These are phyloP conservation scores for Hymenochaete sp. DNA, from an alignment of 1,284 basidiomycete species.

Conservation along the genomic window DNA sequence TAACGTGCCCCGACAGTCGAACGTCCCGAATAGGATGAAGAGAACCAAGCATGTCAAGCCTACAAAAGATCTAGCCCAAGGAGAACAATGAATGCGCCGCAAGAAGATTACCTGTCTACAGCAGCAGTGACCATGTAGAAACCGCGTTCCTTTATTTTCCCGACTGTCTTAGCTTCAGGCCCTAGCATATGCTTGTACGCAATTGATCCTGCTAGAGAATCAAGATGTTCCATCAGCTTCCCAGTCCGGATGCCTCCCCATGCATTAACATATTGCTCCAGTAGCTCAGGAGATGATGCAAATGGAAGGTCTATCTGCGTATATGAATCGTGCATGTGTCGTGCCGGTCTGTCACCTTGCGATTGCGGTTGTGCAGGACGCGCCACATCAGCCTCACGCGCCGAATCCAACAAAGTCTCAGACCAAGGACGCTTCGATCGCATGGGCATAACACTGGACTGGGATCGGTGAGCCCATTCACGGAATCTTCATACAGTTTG, in stretches of 20 bases:
- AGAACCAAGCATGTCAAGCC: constrained; percentile 55
- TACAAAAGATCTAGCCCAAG: constrained; percentile 22
- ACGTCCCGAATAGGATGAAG: constrained; percentile 57
- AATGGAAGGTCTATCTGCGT: constrained; percentile 58
- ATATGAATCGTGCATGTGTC: constrained; percentile 64
- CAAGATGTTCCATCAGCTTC: constrained; percentile 70
- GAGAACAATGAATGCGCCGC: neutral
- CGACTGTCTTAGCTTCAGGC: constrained; percentile 44
- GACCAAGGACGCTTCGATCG: constrained; percentile 46
- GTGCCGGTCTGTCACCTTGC: constrained; percentile 30
- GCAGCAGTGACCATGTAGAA: constrained; percentile 79
- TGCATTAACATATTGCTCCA: constrained; percentile 64
- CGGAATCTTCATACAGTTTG: constrained; percentile 8
- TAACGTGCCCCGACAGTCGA: constrained; percentile 69
- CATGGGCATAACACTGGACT: constrained; percentile 41
- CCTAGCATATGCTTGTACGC: constrained; percentile 75
- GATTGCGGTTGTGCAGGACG: constrained; percentile 17
- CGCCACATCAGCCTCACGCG: constrained; percentile 18
- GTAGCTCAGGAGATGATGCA: constrained; percentile 42
- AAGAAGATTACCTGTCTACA: constrained; percentile 54
- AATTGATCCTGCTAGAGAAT: constrained; percentile 76
- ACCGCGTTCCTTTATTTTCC: constrained; percentile 48
- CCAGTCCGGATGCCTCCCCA: constrained; percentile 61
- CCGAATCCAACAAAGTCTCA: constrained; percentile 39
- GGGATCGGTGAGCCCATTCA: too few relatives aligned